Evolutionary conservation across 2,329 filamentous ascomycete genomes (phyloP), one percentile per base, ranked within the genome.

Genomic region (Immersiporthe knoxdaviesiana): DNA sequence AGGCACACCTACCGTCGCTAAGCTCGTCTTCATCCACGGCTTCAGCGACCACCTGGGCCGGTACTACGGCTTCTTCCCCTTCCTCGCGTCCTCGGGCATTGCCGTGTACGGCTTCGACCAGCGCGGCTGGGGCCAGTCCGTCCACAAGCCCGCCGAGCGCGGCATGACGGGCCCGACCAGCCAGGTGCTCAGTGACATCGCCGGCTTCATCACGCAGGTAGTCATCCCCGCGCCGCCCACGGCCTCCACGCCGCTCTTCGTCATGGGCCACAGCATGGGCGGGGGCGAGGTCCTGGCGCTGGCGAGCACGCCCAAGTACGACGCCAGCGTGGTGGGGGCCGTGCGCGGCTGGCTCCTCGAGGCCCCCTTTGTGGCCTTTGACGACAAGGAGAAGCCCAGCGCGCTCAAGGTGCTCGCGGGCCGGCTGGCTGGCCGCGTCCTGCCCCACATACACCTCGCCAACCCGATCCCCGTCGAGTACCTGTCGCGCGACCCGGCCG

Each of bases 241-340:
- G 32, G 75, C 79, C 4, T 81, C 83, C 47, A 47, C 44, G 44
- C 93, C 93, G 0, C 77, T 97, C 21, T 97, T 97, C 80, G 85
- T 97, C 27, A 89, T 96, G 83, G 94, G 94, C 66, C 93, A 97
- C 80, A 94, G 91, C 30, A 97, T 97, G 93, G 94, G 94, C 73
- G 94, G 94, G 70, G 92, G 89, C 32, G 87, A 97, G 79, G 87
- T 90, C 7, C 81, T 97, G 11, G 89, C 87, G 58, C 78, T 91
- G 30, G 85, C 85, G 32, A 84, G 81, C 67, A 82, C 85, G 66
- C 78, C 83, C 0, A 70, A 78, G 67, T 85, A 88, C 76, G 79
- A 81, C 58, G 84, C 87, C 21, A 77, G 52, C 59, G 56, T 92
- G 16, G 84, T 88, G 56, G 78, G 81, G 47, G 82, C 85, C 69